Conservation (phyloP, 208 protist genomes). For the Trypanosoma lewisi region DNA sequence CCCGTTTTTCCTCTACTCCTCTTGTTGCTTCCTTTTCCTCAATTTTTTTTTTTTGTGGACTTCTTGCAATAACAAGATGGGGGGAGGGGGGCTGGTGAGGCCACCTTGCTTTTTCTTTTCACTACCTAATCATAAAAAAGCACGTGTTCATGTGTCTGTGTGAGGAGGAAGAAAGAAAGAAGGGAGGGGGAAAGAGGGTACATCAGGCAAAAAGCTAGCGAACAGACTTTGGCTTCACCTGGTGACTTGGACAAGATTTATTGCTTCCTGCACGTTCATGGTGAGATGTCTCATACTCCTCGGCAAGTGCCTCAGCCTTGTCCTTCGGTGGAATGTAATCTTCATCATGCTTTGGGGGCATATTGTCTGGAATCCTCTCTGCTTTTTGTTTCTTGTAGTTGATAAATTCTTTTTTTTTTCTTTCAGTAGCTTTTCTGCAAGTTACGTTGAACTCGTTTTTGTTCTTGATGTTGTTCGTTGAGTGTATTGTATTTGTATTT, state of each 20-base stretch:
- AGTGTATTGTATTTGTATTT: neutral
- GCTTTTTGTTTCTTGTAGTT: constrained; percentile 9
- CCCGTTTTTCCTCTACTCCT: neutral
- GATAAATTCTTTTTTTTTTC: constrained; percentile 3
- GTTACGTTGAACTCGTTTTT: too few species aligned
- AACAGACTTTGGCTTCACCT: constrained; percentile 83
- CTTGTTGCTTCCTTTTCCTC: neutral
- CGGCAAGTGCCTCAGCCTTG: constrained; percentile 69
- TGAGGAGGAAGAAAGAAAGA: neutral
- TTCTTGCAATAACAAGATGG: too few species aligned
- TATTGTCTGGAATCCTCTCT: constrained; percentile 4
- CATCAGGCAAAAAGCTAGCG: constrained; percentile 21
- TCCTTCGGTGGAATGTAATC: constrained; percentile 73
- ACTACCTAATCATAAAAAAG: neutral
- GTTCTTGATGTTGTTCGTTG: neutral
- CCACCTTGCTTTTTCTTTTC: neutral
- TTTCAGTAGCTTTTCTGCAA: neutral
- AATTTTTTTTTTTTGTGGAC: neutral
- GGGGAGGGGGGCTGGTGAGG: neutral
- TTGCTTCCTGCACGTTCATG: constrained; percentile 78
- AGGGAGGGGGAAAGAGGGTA: neutral
- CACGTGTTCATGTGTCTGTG: too few species aligned
- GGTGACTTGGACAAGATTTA: constrained; percentile 72
- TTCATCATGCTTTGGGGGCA: constrained; percentile 34
- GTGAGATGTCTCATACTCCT: constrained; percentile 71